Conservation (phyloP, 2,329 filamentous ascomycete species). For the Aspergillus terreus region DNA sequence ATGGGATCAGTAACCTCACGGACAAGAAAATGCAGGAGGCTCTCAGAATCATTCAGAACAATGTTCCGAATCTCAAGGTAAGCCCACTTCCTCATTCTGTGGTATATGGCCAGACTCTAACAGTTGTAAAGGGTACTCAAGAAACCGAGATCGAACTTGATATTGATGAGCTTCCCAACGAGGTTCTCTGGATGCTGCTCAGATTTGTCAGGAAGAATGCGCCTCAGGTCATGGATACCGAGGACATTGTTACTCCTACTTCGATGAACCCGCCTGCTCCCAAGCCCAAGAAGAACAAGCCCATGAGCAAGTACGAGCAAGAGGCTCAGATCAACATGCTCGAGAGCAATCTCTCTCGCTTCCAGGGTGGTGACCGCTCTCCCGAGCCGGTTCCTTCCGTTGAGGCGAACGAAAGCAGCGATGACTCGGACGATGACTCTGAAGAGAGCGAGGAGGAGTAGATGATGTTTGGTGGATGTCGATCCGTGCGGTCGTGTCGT, state of each 20-base stretch:
- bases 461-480: constrained; percentile 7
- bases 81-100: constrained; percentile 13
- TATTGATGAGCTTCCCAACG: constrained; percentile 47
- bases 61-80: constrained; percentile 68
- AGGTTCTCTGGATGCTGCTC: constrained; percentile 43
- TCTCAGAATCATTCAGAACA: constrained; percentile 84
- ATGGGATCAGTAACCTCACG: constrained; percentile 76
- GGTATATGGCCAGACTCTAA: constrained; percentile 6
- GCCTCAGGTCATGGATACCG: constrained; percentile 40
- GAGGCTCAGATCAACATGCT: constrained; percentile 49
- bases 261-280: constrained; percentile 31
- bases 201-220: constrained; percentile 48
- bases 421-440: constrained; percentile 45
- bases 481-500: background rate
- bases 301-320: constrained; percentile 50
- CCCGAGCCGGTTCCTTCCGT: constrained; percentile 43
- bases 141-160: constrained; percentile 48
- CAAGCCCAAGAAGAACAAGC: constrained; percentile 50
- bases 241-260: constrained; percentile 35
- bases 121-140: constrained; percentile 34
- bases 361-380: constrained; percentile 40
- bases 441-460: constrained; percentile 51
- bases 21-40: constrained; percentile 74
- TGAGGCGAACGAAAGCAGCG: constrained; percentile 44
- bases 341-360: constrained; percentile 44